A percentile compares a stretch with the other conserved stretches of the same genome.
phyloP scores from a whole-genome alignment of 1,284 basidiomycete species.

The Phlebopus sp. region DNA sequence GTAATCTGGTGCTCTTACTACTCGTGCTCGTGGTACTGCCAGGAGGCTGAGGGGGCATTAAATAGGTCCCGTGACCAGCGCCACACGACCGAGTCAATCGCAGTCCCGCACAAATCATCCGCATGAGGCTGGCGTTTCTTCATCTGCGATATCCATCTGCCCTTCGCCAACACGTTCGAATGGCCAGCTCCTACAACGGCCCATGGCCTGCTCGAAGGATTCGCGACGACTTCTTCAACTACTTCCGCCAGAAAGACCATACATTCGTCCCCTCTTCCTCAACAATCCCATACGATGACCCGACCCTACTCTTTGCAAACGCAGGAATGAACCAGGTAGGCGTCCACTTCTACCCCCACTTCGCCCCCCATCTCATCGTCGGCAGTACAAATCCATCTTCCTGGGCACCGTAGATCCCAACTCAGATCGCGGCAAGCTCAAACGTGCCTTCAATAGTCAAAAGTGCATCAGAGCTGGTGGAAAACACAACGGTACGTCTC shows the following conservation, averaged over 20 bases:
- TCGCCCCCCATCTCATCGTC: constrained; percentile 11
- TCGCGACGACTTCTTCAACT: constrained; percentile 75
- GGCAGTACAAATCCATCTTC: constrained; percentile 93
- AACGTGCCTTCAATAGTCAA: constrained; percentile 93
- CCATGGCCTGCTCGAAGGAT: constrained; percentile 72
- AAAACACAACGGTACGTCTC: constrained; percentile 87
- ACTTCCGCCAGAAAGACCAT: constrained; percentile 79
- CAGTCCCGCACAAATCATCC: background rate
- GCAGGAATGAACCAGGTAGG: constrained; percentile 92
- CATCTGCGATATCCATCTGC: constrained; percentile 23
- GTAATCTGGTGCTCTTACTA: too few relatives aligned
- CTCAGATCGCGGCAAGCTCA: constrained; percentile 84
- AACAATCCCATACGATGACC: constrained; percentile 96
- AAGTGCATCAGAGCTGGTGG: constrained; percentile 98
- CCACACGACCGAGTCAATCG: constrained; percentile 26
- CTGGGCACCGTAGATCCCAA: constrained; percentile 94
- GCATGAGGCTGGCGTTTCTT: constrained; percentile 9
- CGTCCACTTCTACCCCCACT: constrained; percentile 1
- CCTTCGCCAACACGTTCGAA: constrained; percentile 15
- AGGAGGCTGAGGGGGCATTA: background rate
- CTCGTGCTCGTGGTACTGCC: too few relatives aligned
- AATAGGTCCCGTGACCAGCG: constrained; percentile 20
- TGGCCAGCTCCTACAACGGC: constrained; percentile 30
- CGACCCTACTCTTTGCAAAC: constrained; percentile 96
- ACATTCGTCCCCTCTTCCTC: constrained; percentile 92